phyloP scores from a whole-genome alignment of 495 filamentous ascomycete species.

The Collariella sp. region DNA sequence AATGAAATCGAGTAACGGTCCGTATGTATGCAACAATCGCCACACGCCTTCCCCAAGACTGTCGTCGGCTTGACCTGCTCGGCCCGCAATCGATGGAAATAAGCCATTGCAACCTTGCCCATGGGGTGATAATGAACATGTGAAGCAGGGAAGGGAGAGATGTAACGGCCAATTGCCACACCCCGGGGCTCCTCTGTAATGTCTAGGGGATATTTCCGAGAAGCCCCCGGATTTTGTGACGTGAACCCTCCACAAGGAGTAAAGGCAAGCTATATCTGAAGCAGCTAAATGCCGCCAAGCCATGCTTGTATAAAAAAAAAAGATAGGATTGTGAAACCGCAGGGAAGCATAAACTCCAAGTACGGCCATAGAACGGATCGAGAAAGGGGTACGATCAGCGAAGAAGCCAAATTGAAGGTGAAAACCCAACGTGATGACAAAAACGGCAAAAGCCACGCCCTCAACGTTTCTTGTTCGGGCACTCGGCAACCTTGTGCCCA shows the following conservation, averaged over 20 bases:
- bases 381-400: background rate
- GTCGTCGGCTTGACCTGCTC: background rate
- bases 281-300: too few species aligned
- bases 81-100: too few species aligned
- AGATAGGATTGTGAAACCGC: too few species aligned
- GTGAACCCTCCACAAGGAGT: too few species aligned
- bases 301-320: background rate
- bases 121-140: too few species aligned
- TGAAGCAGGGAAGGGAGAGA: too few species aligned
- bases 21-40: conserved; percentile 19
- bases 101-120: too few species aligned
- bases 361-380: background rate
- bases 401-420: background rate
- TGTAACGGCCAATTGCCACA: too few species aligned
- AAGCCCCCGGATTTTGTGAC: too few species aligned
- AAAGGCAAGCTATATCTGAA: too few species aligned
- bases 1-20: background rate
- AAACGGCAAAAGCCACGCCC: background rate
- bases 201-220: too few species aligned
- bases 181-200: too few species aligned
- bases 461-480: conserved; percentile 23
- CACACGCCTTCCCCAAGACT: conserved; percentile 14
- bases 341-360: background rate
- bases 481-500: conserved; percentile 24
- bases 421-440: background rate